Evolutionary conservation across 257 asterid genomes (phyloP).

Genomic region (Coffea canephora): DNA sequence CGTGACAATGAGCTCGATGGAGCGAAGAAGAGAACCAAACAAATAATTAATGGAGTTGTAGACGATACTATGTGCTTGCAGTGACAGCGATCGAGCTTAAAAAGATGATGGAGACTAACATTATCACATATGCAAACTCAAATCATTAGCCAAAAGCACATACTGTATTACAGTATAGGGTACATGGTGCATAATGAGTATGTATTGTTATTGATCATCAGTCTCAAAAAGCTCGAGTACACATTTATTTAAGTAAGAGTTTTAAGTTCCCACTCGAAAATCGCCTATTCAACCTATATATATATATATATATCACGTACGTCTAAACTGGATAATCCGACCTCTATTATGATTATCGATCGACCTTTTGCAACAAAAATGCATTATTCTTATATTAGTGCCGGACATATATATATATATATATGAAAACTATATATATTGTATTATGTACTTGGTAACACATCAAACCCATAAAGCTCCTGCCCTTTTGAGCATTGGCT

Average conservation of each 20-base stretch:
- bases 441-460: not conserved
- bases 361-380: constrained; percentile 14
- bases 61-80: not conserved
- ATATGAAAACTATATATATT: too few species aligned
- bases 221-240: constrained; percentile 14
- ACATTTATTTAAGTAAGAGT: not conserved
- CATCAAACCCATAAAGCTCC: constrained; percentile 72
- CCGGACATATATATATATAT: not conserved
- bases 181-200: too few species aligned
- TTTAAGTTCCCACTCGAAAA: too few species aligned
- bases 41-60: not conserved
- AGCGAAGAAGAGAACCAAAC: not conserved
- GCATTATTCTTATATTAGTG: constrained; percentile 19
- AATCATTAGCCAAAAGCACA: not conserved
- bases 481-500: constrained; percentile 68
- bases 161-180: too few species aligned
- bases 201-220: not conserved
- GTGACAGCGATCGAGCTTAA: not conserved
- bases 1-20: not conserved
- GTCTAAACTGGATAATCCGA: constrained; percentile 11
- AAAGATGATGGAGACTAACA: not conserved
- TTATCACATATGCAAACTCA: not conserved
- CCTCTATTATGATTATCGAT: not conserved
- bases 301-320: too few species aligned
- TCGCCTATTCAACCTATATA: not conserved